Base-by-base conservation (phyloP, 192 early-diverging fungal genomes). In the Coemansia sp. region DNA sequence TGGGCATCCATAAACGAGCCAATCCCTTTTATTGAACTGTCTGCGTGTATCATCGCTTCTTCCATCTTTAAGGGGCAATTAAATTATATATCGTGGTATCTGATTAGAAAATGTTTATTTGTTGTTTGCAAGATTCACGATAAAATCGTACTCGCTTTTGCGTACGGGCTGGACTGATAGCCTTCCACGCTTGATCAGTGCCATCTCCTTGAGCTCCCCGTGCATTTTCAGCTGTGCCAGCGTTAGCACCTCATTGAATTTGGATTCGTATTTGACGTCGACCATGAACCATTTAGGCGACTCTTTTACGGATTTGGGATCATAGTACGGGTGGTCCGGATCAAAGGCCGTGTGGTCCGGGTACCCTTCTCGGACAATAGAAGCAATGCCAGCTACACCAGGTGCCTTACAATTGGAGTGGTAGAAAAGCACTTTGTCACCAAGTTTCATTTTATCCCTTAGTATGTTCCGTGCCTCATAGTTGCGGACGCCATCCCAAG, bases 281-380 rank as follows among this genome's bases (percentile, higher is more conserved):
- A 90, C 90, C 89, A 91, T 93, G 68, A 84, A 92, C 92, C 94
- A 95, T 63, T 80, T 90, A 30, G 92, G 92, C 12, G 86, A 72
- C 0, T 85, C 84, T 21, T 77, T 60, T 7, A 85, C 71, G 1
- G 87, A 87, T 63, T 94, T 95, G 7, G 84, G 76, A 64, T 95
- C 92, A 63, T 83, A 94, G 72, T 95, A 95, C 1, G 88, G 88
- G 63, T 91, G 88, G 9, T 71, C 68, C 25, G 77, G 28, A 53
- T 95, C 91, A 59, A 87, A 92, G 0, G 92, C 92, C 5, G 90
- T 92, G 77, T 79, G 71, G 31, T 95, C 94, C 0, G 89, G 89
- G 68, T 90, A 93, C 1, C 84, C 88, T 49, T 90, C 87, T 56
- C 83, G 74, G 15, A 75, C 82, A 61, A 95, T 53, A 61, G 74